Base-by-base conservation (phyloP, 495 filamentous ascomycete species). In the Xylona heveae region DNA sequence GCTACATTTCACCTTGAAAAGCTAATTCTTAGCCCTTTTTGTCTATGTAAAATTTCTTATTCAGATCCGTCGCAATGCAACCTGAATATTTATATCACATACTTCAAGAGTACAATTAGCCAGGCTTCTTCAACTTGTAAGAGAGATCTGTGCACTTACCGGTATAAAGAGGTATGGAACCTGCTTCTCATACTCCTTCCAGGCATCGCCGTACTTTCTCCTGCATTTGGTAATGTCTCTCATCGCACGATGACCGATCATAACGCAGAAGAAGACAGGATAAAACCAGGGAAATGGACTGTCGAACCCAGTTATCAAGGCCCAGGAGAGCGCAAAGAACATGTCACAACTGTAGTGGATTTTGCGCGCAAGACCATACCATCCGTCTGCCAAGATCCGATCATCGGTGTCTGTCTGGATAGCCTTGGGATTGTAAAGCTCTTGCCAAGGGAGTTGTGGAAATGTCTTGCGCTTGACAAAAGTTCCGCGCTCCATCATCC, bases 221-320 rank as follows among this genome's bases (percentile, higher is more conserved):
- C 69, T 63, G 56, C 85, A 95, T 34, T 72, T 61, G 42, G 74
- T 59, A 37, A 88, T 82, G 53, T 95, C 85, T 35, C 85, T 68
- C 48, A 59, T 60, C 15, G 80, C 75, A 36, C 85, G 78, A 54
- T 95, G 85, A 12, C 68, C 57, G 48, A 95, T 94, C 85, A 95
- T 94, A 44, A 52, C 58, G 18, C 59, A 55, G 51, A 95, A 95
- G 60, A 95, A 95, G 24, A 78, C 49, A 7, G 82, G 78, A 45
- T 94, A 88, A 52, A 95, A 95, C 83, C 84, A 95, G 1, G 85
- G 85, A 56, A 94, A 83, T 2, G 85, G 84, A 50, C 68, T 77
- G 15, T 55, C 58, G 54, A 73, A 73, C 7, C 69, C 69, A 16
- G 66, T 70, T 43, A 74, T 61, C 25, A 71, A 38, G 16, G 62